Percentiles rank a stretch among this genome's conserved stretches.
Conservation (phyloP, 345 rosid species). For the Geranium rotundifolium region DNA sequence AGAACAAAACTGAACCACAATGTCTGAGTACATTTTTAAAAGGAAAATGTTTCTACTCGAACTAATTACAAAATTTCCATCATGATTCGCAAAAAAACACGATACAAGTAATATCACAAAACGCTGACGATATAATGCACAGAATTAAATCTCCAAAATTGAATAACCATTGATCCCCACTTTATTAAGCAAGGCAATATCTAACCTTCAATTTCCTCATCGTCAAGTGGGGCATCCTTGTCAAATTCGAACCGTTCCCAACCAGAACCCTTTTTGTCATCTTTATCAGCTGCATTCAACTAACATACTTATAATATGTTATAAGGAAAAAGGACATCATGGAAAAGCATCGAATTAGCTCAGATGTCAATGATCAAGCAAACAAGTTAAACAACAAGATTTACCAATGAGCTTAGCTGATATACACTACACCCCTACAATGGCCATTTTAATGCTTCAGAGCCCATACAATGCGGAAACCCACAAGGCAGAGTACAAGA, state of each 20-base stretch:
- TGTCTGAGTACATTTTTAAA: no score
- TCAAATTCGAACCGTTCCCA: slow-evolving; percentile 89
- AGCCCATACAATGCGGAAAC: neutral
- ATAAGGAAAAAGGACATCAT: neutral
- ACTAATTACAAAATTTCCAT: no score
- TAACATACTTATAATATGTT: neutral
- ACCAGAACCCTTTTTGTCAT: slow-evolving; percentile 58
- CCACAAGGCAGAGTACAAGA: neutral
- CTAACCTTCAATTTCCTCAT: slow-evolving; percentile 78
- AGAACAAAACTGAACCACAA: no score
- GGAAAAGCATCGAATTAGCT: neutral
- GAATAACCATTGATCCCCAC: neutral
- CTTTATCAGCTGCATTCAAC: slow-evolving; percentile 57
- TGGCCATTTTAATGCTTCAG: neutral
- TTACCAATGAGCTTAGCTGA: neutral
- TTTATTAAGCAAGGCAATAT: neutral
- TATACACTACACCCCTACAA: neutral
- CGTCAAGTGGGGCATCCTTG: slow-evolving; percentile 88
- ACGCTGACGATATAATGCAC: no score
- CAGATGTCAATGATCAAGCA: neutral
- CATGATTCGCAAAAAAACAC: no score
- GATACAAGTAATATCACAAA: no score
- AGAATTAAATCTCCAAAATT: neutral
- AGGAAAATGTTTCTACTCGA: no score
- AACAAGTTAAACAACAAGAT: neutral